A percentile compares a stretch with the other conserved stretches of the same genome.
These are phyloP conservation scores for Eleusine indica DNA, from an alignment of 176 grass and related monocot species.

Conservation along the genomic window DNA sequence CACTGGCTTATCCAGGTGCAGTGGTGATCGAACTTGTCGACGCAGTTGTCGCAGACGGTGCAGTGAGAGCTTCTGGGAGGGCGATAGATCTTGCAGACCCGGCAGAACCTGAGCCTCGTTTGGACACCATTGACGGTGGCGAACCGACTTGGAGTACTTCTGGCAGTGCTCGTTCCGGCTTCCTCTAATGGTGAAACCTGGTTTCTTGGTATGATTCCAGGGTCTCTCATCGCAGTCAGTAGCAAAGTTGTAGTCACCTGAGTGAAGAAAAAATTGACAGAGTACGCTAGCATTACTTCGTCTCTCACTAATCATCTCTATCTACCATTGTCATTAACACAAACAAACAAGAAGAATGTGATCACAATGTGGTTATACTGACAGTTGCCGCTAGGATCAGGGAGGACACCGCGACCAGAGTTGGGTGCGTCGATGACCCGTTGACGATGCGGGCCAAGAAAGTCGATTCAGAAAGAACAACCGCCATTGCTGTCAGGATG, in stretches of 20 bases:
- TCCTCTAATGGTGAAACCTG: neutral
- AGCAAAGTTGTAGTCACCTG: constrained; percentile 55
- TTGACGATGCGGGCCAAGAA: constrained; percentile 41
- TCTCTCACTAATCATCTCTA: neutral
- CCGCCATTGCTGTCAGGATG: constrained; percentile 52
- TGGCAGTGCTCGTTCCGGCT: neutral
- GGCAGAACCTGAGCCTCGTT: constrained; percentile 51
- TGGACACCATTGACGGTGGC: constrained; percentile 38
- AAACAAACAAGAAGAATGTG: neutral
- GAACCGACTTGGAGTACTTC: constrained; percentile 16
- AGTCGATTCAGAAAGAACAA: constrained; percentile 52
- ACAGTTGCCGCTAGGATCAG: constrained; percentile 47
- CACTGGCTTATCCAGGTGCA: constrained; percentile 68
- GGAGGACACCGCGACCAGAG: constrained; percentile 28
- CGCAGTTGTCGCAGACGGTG: constrained; percentile 64
- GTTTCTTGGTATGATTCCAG: constrained; percentile 65
- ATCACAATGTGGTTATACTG: neutral
- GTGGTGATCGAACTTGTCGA: constrained; percentile 78
- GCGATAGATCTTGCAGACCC: constrained; percentile 51
- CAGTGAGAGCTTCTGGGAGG: constrained; percentile 69
- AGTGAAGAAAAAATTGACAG: neutral
- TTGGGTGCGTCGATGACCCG: neutral
- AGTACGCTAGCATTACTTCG: neutral
- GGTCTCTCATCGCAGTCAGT: constrained; percentile 56
- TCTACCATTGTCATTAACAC: neutral